Base-by-base conservation (phyloP, 2,329 filamentous ascomycete species). In the Beauveria asiatica region DNA sequence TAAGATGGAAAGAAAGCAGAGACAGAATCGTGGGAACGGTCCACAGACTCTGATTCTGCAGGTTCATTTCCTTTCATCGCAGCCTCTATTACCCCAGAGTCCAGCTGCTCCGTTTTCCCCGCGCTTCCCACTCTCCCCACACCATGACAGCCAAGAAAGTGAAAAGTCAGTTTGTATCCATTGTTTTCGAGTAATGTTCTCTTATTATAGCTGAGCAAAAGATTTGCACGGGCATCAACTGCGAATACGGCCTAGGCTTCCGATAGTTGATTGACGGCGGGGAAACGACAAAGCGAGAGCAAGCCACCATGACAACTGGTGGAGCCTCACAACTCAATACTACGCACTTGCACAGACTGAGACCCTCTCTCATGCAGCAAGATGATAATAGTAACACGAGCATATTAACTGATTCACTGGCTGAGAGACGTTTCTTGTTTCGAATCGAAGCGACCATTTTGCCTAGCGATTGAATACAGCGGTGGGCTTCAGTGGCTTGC, bases 61-160 rank as follows among this genome's bases (percentile, higher is more conserved):
- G n/a, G 37, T 25, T 46, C 11, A 5, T 33, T 33, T 5, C 19
- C 44, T 48, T 37, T 48, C 33, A 11, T 46, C 53, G 11, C 41
- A 39, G 3, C 7, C 53, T 17, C 5, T 48, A 56, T 11, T 57
- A 57, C 54, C 54, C 54, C 54, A 57, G 54, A 57, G 17, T 37
- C 16, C 53, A 56, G 53, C 53, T 56, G 53, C 53, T 56, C 39
- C 41, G 53, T 23, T 33, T 54, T 57, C 54, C 54, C 54, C 54
- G 30, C 54, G 54, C 44, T 39, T 46, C 39, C 30, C 42, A 46
- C 42, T 19, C 27, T 37, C 53, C 27, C 54, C 54, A 57, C 54
- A 57, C 30, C 10, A 56, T 27, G 27, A 21, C 39, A 7, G 39
- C 42, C 27, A 48, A 46, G 44, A 48, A 23, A 25, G 21, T 21